Evolutionary conservation across 169 alveolate species (phyloP).

Genomic region (Plasmodium gaboni): DNA sequence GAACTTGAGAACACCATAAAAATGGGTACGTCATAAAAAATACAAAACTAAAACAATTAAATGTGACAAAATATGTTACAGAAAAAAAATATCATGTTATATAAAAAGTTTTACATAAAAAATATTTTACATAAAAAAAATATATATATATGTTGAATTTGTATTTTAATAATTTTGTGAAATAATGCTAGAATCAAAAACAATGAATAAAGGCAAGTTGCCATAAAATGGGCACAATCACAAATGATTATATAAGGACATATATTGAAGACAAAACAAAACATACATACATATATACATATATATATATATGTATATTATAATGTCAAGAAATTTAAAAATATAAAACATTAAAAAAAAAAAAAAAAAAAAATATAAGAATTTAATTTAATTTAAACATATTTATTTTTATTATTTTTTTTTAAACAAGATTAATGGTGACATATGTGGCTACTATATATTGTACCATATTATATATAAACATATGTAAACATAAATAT

Average conservation of each 20-base stretch:
- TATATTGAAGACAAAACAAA: background rate
- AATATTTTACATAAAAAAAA: too few species aligned
- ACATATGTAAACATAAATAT: background rate
- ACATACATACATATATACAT: background rate
- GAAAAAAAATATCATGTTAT: too few species aligned
- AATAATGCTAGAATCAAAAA: conserved; percentile 50
- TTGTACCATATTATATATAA: background rate
- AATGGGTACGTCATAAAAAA: conserved; percentile 19
- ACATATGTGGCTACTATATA: too few species aligned
- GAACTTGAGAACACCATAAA: conserved; percentile 63
- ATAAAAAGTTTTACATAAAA: too few species aligned
- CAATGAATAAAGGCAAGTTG: conserved; percentile 22
- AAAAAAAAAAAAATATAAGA: conserved; percentile 3
- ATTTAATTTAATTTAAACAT: background rate
- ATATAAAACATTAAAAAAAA: background rate
- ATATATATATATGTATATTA: too few species aligned
- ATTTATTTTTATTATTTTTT: too few species aligned
- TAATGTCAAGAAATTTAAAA: too few species aligned
- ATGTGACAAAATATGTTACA: too few species aligned
- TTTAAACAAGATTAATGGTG: too few species aligned
- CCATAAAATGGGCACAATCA: background rate
- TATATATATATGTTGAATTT: background rate
- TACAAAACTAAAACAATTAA: too few species aligned
- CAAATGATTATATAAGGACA: background rate
- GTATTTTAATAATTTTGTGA: conserved; percentile 8